Percentiles rank a stretch among this genome's conserved stretches.
Conservation (phyloP, 768 basidiomycete genomes). For the Amanita jacksonii region DNA sequence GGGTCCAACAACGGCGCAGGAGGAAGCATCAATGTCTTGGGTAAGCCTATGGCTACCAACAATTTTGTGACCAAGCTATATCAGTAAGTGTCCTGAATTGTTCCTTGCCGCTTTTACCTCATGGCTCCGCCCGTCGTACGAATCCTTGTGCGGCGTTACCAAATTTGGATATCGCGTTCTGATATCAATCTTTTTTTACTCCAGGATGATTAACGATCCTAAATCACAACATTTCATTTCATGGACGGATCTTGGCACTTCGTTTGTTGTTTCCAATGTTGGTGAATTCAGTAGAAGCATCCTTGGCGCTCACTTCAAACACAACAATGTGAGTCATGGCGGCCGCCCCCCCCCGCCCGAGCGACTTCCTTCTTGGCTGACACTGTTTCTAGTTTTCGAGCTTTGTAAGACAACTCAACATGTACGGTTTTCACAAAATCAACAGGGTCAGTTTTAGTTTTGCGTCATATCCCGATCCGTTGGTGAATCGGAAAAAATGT, state of each 20-base stretch:
- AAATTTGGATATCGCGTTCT: neutral
- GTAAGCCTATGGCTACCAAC: conserved; percentile 62
- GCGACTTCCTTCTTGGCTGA: neutral
- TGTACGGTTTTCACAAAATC: conserved; percentile 96
- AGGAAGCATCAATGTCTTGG: conserved; percentile 44
- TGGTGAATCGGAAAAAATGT: neutral
- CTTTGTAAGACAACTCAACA: conserved; percentile 91
- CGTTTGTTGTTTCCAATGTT: conserved; percentile 80
- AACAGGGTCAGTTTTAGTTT: conserved; percentile 50
- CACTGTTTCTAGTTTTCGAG: conserved; percentile 64
- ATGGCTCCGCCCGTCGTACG: no score
- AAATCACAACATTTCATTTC: conserved; percentile 73
- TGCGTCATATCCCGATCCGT: conserved; percentile 7
- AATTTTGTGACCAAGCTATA: conserved; percentile 88
- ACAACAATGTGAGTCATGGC: conserved; percentile 82
- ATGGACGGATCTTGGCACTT: conserved; percentile 77
- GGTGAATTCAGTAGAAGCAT: conserved; percentile 82
- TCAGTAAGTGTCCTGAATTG: conserved; percentile 42
- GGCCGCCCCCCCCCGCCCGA: conserved; percentile 18
- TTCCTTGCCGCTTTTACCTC: no score
- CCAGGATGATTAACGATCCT: conserved; percentile 82
- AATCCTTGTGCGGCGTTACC: neutral
- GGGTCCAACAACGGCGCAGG: conserved; percentile 19
- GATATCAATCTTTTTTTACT: conserved; percentile 4
- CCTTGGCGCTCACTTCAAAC: conserved; percentile 81